phyloP scores from a whole-genome alignment of 768 basidiomycete species.

The Leccinellum luteum region DNA sequence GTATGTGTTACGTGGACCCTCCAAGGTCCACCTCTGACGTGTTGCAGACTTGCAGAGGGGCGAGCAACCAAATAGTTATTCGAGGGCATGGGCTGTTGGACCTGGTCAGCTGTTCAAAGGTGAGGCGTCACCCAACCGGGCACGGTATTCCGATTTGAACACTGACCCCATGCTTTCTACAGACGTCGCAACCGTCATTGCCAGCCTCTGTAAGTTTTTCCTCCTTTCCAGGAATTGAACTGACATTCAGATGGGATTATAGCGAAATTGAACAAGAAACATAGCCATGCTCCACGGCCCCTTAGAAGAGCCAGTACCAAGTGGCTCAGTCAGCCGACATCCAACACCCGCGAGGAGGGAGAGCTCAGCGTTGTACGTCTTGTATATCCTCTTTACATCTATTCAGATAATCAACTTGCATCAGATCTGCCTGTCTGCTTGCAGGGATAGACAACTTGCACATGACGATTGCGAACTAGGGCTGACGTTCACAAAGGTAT shows the following conservation, averaged over 20 bases:
- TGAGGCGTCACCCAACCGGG: neutral
- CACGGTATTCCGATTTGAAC: neutral
- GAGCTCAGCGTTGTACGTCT: conserved; percentile 19
- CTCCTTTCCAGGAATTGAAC: neutral
- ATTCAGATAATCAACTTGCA: neutral
- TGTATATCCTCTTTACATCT: neutral
- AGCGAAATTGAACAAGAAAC: conserved; percentile 12
- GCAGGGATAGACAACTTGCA: conserved; percentile 24
- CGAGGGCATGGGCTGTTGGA: conserved; percentile 14
- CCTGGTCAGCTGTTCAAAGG: conserved; percentile 17
- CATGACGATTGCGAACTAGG: conserved; percentile 18
- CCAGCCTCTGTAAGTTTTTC: conserved; percentile 11
- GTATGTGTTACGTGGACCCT: conserved; percentile 9
- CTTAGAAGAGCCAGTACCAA: conserved; percentile 8
- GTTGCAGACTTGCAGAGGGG: conserved; percentile 18
- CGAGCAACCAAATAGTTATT: conserved; percentile 12
- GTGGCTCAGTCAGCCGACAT: conserved; percentile 4
- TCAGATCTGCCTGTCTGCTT: conserved; percentile 29
- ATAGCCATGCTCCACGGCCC: neutral
- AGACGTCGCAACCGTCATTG: conserved; percentile 9
- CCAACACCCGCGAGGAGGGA: conserved; percentile 4
- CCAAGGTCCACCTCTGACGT: neutral
- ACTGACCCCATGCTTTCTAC: neutral
- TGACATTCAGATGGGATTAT: neutral
- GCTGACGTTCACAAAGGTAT: conserved; percentile 27